Evolutionary conservation across 345 rosid species (phyloP).

Genomic region (Rhizophora apiculata): DNA sequence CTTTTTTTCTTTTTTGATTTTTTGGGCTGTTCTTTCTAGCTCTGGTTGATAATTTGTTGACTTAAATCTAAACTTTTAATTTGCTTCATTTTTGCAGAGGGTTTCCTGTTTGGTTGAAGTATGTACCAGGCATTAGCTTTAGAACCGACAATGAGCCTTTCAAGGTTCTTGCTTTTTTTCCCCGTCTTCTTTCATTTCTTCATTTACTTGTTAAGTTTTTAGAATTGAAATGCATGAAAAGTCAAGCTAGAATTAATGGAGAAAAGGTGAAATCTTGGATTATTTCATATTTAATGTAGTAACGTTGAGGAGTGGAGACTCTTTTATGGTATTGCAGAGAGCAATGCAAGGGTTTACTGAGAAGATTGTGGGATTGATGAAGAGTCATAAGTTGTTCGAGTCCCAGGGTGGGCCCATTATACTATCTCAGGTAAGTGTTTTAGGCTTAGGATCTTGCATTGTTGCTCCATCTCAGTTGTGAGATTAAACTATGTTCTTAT

Average conservation of each 20-base stretch:
- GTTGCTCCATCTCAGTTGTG: background rate
- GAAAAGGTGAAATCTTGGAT: conserved; percentile 9
- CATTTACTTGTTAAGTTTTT: background rate
- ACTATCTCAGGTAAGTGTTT: conserved; percentile 75
- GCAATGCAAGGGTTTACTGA: conserved; percentile 94
- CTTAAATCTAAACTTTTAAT: background rate
- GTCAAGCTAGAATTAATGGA: conserved; percentile 4
- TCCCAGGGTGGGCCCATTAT: conserved; percentile 98
- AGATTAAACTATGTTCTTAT: background rate
- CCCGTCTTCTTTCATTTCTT: background rate
- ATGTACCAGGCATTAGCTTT: conserved; percentile 97
- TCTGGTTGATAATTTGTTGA: background rate
- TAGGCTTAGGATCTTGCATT: background rate
- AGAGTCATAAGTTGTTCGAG: conserved; percentile 87
- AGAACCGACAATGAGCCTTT: conserved; percentile 99
- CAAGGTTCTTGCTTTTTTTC: conserved; percentile 50
- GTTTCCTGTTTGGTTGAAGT: conserved; percentile 98
- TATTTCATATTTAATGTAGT: background rate
- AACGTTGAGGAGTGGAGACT: background rate
- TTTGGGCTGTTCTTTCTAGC: background rate
- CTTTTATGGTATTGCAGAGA: conserved; percentile 49
- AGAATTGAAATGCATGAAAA: conserved; percentile 3
- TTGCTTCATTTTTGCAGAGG: conserved; percentile 55
- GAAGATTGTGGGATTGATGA: conserved; percentile 92
- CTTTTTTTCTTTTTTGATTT: background rate